A percentile compares a stretch with the other conserved stretches of the same genome.
Conservation (phyloP, 129 eudicot genomes). For the Helianthus annuus region HanXRQr2.0-SUNRISE NC_035441.2:162098247-162098746, state of each 20-base stretch:
- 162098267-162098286: too few species aligned
- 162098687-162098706: slow-evolving; percentile 1
- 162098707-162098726: slow-evolving; percentile 20
- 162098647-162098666: slow-evolving; percentile 15
- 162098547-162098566: not conserved
- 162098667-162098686: not conserved
- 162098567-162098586: not conserved
- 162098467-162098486: slow-evolving; percentile 8
- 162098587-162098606: not conserved
- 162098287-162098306: too few species aligned
- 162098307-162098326: too few species aligned
- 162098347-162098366: not conserved
- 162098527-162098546: not conserved
- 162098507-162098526: not conserved
- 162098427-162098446: slow-evolving; percentile 4
- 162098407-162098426: not conserved
- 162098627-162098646: slow-evolving; percentile 10
- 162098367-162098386: not conserved
- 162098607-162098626: not conserved
- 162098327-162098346: not conserved
- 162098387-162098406: not conserved
- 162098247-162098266: too few species aligned
- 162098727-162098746: slow-evolving; percentile 7
- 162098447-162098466: slow-evolving; percentile 5
- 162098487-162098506: not conserved